phyloP scores from a whole-genome alignment of 192 early-diverging fungal species.

The Piromyces sp. region DNA sequence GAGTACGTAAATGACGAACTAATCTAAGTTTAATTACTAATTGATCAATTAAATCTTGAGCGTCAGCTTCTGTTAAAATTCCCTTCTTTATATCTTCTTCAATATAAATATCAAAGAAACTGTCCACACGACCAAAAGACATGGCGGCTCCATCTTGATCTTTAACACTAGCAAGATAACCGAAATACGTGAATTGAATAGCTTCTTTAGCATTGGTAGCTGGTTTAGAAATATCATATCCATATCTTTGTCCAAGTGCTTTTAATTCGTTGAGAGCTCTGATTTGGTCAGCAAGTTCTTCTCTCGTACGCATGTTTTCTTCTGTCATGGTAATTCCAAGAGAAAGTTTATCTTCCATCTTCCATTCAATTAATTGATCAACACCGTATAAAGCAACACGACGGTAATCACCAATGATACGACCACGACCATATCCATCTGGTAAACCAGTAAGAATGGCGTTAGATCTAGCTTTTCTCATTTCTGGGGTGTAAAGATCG shows the following conservation, averaged over 20 bases:
- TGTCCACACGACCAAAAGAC: constrained; percentile 8
- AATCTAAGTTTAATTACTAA: constrained; percentile 5
- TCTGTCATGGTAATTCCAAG: not conserved
- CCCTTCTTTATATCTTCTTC: constrained; percentile 4
- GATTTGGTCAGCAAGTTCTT: constrained; percentile 5
- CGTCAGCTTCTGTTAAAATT: not conserved
- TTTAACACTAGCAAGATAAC: constrained; percentile 3
- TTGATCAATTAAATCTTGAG: constrained; percentile 6
- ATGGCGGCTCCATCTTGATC: constrained; percentile 9
- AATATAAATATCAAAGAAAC: constrained; percentile 5
- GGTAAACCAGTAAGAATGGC: constrained; percentile 7
- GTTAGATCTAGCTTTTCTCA: constrained; percentile 2
- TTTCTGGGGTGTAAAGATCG: constrained; percentile 5
- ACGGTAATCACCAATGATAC: constrained; percentile 8
- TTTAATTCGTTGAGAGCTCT: constrained; percentile 1
- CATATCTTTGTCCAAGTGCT: constrained; percentile 4
- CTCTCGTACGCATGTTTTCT: not conserved
- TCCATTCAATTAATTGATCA: constrained; percentile 1
- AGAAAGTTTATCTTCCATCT: constrained; percentile 2
- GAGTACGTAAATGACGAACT: constrained; percentile 5
- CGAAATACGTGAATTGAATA: constrained; percentile 3
- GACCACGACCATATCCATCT: constrained; percentile 7
- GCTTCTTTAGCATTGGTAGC: constrained; percentile 6
- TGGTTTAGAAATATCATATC: constrained; percentile 4
- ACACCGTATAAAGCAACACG: constrained; percentile 8